Base-by-base conservation (phyloP, 106 monocot genomes). In the Apostasia shenzhenica region DNA sequence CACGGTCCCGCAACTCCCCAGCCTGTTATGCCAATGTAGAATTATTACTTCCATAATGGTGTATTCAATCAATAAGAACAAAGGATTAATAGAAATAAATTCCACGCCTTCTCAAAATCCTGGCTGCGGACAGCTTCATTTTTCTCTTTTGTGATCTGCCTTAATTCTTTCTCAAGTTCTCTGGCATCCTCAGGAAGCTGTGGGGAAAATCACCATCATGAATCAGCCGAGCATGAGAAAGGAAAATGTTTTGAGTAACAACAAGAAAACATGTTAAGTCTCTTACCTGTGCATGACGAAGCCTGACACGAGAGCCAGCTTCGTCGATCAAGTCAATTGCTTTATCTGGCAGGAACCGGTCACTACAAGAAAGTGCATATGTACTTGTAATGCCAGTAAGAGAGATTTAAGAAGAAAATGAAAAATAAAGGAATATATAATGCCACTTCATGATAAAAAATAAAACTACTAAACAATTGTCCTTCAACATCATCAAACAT, bases 281-380 rank as follows among this genome's bases (percentile, higher is more conserved):
- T 4, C 8, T 41, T 79, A 89, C 89, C 80, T 89, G 85, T 59
- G 89, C 85, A 83, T 89, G 80, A 12, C 77, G 85, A 55, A 89
- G 84, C 72, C 89, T 82, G 44, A 89, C 89, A 73, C 89, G 89
- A 41, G 89, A 89, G 57, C 89, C 89, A 66, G 89, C 89, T 74
- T 89, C 89, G 76, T 89, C 89, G 66, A 89, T 80, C 85, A 89
- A 80, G 68, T 89, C 88, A 72, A 89, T 89, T 38, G 88, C 88
- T 80, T 89, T 89, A 75, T 89, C 88, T 60, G 88, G 88, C 2
- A 89, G 79, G 72, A 89, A 89, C 1, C 89, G 82, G 55, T 89
- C 89, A 58, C 89, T 89, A 85, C 26, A 26, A 26, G 26, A 26
- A 26, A 26, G 26, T 26, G 26, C 26, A 26, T 26, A 26, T 26